phyloP scores from a whole-genome alignment of 1,284 basidiomycete genomes.

The Ganoderma multipileum region DNA sequence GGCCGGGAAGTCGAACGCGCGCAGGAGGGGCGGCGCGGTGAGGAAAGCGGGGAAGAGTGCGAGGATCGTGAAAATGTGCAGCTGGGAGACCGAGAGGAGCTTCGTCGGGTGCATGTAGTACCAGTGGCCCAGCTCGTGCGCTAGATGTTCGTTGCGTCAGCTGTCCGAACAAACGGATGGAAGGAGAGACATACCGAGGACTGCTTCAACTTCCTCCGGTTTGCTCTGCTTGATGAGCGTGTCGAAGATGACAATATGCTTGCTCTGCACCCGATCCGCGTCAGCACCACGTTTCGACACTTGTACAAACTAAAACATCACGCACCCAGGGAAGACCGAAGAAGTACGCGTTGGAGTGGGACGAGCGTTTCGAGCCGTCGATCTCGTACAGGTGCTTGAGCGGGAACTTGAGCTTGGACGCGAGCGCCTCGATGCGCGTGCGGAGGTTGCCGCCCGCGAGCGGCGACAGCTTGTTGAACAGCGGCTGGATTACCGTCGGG shows the following conservation, averaged over 20 bases:
- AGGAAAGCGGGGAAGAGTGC: constrained; percentile 93
- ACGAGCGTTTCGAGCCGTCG: constrained; percentile 94
- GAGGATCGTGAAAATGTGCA: constrained; percentile 89
- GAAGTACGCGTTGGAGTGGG: constrained; percentile 96
- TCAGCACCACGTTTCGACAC: background rate
- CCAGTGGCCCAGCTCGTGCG: constrained; percentile 98
- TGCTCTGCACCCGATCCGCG: constrained; percentile 53
- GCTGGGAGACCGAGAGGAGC: constrained; percentile 84
- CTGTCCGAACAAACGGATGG: background rate
- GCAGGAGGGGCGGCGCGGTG: constrained; percentile 83
- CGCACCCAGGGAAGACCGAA: constrained; percentile 91
- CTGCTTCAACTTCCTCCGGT: constrained; percentile 90
- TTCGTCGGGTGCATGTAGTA: constrained; percentile 90
- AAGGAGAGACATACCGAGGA: constrained; percentile 54
- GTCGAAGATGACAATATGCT: constrained; percentile 97
- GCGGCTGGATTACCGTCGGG: constrained; percentile 91
- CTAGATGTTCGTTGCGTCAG: constrained; percentile 37
- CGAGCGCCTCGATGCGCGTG: constrained; percentile 76
- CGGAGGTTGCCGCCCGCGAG: constrained; percentile 80
- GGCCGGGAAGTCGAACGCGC: constrained; percentile 87
- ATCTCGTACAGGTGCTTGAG: constrained; percentile 96
- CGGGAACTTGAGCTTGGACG: constrained; percentile 88
- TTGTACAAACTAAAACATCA: constrained; percentile 11
- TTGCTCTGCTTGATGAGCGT: constrained; percentile 92
- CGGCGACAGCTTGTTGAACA: constrained; percentile 97